Percentiles rank a stretch among this genome's conserved stretches.
Evolutionary conservation across 2,329 filamentous ascomycete species (phyloP).

Genomic region (Aureobasidium sp.): DNA sequence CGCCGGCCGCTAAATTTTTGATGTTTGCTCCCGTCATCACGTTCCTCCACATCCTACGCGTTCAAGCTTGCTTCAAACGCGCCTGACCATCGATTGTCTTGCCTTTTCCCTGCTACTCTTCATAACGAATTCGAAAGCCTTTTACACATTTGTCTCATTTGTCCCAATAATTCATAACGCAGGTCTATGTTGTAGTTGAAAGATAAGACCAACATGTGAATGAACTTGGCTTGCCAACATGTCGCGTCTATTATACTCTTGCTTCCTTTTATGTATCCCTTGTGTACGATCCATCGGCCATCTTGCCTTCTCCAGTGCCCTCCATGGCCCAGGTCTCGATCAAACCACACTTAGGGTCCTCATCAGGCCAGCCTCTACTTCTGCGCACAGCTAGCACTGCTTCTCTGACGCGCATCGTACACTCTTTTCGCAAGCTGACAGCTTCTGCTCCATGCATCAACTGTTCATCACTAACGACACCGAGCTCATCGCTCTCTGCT

Average conservation of each 20-base stretch:
- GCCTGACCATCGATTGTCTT: background rate
- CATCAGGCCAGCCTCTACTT: constrained; percentile 64
- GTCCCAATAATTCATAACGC: background rate
- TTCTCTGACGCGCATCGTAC: constrained; percentile 66
- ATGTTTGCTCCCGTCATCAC: background rate
- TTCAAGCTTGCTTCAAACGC: background rate
- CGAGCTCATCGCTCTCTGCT: constrained; percentile 31
- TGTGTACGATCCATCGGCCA: constrained; percentile 53
- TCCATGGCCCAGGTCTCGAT: constrained; percentile 72
- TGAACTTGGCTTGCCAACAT: background rate
- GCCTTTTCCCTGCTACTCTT: background rate
- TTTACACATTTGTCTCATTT: background rate
- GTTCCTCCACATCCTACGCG: background rate
- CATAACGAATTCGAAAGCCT: background rate
- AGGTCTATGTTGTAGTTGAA: background rate
- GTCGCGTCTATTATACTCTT: constrained; percentile 10
- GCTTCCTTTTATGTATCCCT: constrained; percentile 39
- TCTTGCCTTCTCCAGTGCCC: constrained; percentile 44
- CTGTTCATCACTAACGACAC: constrained; percentile 57
- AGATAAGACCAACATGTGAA: background rate
- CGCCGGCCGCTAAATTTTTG: background rate
- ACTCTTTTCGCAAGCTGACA: constrained; percentile 66
- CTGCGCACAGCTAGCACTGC: constrained; percentile 73
- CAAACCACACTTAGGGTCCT: constrained; percentile 66
- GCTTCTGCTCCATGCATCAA: constrained; percentile 67